phyloP scores from a whole-genome alignment of 164 flowering plant genomes.

The Vitis labrusca region DNA sequence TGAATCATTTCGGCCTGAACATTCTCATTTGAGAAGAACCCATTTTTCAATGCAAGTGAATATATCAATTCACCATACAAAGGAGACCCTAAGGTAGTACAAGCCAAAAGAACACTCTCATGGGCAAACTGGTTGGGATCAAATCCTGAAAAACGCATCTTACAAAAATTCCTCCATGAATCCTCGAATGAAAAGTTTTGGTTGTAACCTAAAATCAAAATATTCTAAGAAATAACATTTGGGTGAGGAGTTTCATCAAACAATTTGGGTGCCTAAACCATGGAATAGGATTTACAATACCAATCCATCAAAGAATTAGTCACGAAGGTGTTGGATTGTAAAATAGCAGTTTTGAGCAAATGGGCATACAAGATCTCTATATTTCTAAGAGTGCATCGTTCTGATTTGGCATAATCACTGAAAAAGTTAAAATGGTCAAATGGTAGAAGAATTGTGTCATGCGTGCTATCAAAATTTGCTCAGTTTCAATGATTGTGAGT shows the following conservation, averaged over 20 bases:
- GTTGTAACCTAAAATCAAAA: conserved; percentile 54
- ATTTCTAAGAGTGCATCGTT: conserved; percentile 24
- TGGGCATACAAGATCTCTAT: conserved; percentile 45
- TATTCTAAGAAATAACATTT: conserved; percentile 59
- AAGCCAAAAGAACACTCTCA: too few species aligned
- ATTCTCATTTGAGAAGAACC: conserved; percentile 52
- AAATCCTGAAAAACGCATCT: not conserved
- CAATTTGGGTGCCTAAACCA: conserved; percentile 40
- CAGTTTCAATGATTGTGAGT: conserved; percentile 25
- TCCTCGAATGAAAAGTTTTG: conserved; percentile 29
- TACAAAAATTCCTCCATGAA: conserved; percentile 49
- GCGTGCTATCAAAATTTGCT: not conserved
- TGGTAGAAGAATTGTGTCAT: conserved; percentile 13
- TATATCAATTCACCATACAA: too few species aligned
- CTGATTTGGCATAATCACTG: conserved; percentile 23
- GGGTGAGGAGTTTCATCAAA: conserved; percentile 47
- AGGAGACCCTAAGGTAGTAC: too few species aligned
- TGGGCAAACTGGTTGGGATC: too few species aligned
- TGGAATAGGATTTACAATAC: conserved; percentile 39
- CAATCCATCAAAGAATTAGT: conserved; percentile 42
- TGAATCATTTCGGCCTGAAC: conserved; percentile 66
- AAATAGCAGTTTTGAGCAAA: conserved; percentile 30
- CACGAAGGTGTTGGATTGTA: conserved; percentile 23
- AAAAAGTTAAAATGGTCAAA: conserved; percentile 37
- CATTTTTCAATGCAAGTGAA: conserved; percentile 16